Evolutionary conservation across 441 rosid genomes (phyloP).

Genomic region (Populus hybrid): DNA sequence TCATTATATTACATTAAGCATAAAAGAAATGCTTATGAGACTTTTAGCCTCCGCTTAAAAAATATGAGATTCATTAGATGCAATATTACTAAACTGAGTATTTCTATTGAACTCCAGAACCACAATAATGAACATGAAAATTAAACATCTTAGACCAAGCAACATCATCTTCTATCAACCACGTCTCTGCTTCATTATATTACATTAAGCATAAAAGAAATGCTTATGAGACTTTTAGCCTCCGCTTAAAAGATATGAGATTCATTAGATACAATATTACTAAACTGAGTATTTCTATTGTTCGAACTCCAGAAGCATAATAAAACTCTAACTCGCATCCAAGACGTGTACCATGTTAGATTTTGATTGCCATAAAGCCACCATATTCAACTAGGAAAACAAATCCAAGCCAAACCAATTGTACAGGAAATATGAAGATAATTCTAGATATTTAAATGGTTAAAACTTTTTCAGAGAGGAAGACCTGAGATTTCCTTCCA

Average conservation of each 20-base stretch:
- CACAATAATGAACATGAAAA: neutral
- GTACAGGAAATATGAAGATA: neutral
- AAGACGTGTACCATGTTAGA: neutral
- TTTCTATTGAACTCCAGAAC: too few relatives aligned
- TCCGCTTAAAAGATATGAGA: neutral
- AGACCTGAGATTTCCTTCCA: slow-evolving; percentile 23
- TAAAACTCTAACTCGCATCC: neutral
- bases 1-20: neutral
- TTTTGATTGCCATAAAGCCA: neutral
- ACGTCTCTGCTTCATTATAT: neutral
- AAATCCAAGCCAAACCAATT: neutral
- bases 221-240: neutral
- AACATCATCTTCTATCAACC: neutral
- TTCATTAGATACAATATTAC: neutral
- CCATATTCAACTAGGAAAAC: slow-evolving; percentile 8
- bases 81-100: neutral
- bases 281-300: neutral
- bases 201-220: neutral
- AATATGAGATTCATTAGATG: neutral
- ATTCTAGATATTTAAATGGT: neutral
- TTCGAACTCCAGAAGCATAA: neutral
- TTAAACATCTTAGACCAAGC: neutral
- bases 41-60: neutral
- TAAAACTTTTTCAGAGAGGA: slow-evolving; percentile 25
- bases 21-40: neutral